Conservation (phyloP, 495 filamentous ascomycete species). For the Aspergillus sclerotiicarbonarius region DNA sequence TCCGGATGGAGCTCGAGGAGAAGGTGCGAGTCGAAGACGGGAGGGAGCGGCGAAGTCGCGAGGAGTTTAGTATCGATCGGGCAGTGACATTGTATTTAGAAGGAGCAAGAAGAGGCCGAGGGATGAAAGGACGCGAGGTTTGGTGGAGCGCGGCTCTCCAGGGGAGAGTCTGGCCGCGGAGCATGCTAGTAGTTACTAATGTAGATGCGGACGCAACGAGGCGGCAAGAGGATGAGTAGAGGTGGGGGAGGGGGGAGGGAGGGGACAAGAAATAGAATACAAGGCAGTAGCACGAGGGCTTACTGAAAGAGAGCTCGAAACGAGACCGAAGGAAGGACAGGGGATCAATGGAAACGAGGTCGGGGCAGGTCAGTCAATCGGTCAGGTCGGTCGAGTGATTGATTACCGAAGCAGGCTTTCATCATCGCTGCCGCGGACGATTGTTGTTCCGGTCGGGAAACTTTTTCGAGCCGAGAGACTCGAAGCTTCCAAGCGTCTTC, state of each 20-base stretch:
- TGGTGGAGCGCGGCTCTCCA: conserved; percentile 55
- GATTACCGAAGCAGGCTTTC: conserved; percentile 37
- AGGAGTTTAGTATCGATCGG: conserved; percentile 30
- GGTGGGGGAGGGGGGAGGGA: conserved; percentile 1
- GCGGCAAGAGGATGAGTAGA: conserved; percentile 1
- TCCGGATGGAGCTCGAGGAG: conserved; percentile 39
- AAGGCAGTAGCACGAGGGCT: conserved; percentile 5
- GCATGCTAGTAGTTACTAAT: conserved; percentile 40
- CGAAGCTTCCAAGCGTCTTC: conserved; percentile 37
- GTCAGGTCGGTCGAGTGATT: conserved; percentile 22
- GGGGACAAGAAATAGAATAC: conserved; percentile 7
- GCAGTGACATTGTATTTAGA: conserved; percentile 41
- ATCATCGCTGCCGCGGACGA: conserved; percentile 26
- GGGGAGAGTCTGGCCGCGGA: conserved; percentile 53
- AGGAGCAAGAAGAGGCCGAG: conserved; percentile 31
- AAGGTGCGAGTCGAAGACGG: conserved; percentile 38
- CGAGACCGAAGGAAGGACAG: background rate
- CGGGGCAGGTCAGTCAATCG: conserved; percentile 20
- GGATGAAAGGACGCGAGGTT: conserved; percentile 39
- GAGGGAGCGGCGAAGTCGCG: conserved; percentile 28
- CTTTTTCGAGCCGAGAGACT: conserved; percentile 29
- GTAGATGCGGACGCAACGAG: conserved; percentile 1
- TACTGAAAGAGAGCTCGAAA: background rate
- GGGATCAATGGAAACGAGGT: conserved; percentile 9
- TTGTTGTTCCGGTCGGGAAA: conserved; percentile 34